Base-by-base conservation (phyloP, 345 rosid genomes). In the Laguncularia racemosa region DNA sequence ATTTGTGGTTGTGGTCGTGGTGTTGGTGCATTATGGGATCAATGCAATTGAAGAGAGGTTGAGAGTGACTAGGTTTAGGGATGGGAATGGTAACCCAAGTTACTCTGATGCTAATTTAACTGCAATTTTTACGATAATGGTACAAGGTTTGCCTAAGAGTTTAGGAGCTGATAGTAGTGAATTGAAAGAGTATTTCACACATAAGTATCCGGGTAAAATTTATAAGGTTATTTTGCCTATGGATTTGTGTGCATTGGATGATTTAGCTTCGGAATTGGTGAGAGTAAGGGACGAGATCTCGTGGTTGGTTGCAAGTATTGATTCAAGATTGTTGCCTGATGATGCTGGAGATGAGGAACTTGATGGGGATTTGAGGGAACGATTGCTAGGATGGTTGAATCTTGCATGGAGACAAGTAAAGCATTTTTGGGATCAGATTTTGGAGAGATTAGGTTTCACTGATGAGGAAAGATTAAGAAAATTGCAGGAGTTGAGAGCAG, bases 201-300 rank as follows among this genome's bases (percentile, higher is more conserved):
- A 76, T 14, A 83, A 69, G 76, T 93, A 85, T 63, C 99, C 99
- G 0, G 97, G 96, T 52, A 93, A 87, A 60, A 81, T 93, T 68
- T 89, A 82, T 58, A 81, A 66, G 76, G 79, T 89, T 54, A 70
- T 89, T 17, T 58, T 93, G 65, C 99, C 99, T 1, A 87, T 89
- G 99, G 97, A 93, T 82, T 76, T 93, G 58, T 87, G 96, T 77
- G 89, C 97, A 47, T 65, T 93, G 76, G 97, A 87, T 73, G 99
- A 89, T 71, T 76, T 93, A 53, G 97, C 95, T 16, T 74, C 84
- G 8, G 95, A 89, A 59, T 62, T 89, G 78, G 80, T 89, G 60
- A 73, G 67, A 53, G 88, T 89, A 43, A 72, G 99, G 70, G 95
- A 89, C 55, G 97, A 89, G 62, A 89, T 89, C 56, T 80, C 95